Percentiles rank a stretch among this genome's conserved stretches.
phyloP scores from a whole-genome alignment of 2,329 filamentous ascomycete genomes.

The Talaromyces funiculosus region DNA sequence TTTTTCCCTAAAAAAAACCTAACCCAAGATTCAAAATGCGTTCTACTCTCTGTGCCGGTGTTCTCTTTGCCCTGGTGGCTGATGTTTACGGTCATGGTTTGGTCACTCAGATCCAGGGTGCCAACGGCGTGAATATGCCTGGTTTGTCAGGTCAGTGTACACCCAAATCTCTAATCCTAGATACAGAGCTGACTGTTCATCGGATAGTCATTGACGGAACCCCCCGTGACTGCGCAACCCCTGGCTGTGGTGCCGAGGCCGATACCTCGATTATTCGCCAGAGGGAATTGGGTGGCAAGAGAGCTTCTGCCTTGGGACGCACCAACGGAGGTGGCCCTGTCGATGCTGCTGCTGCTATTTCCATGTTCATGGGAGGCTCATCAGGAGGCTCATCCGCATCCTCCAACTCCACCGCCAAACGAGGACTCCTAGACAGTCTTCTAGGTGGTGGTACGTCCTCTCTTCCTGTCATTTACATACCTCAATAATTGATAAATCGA shows the following conservation, averaged over 20 bases:
- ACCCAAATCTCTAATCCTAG: neutral
- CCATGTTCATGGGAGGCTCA: constrained; percentile 54
- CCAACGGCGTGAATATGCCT: constrained; percentile 59
- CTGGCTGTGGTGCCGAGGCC: constrained; percentile 59
- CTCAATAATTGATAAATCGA: neutral
- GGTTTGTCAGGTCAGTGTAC: constrained; percentile 47
- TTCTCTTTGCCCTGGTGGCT: constrained; percentile 43
- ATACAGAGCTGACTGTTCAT: constrained; percentile 10
- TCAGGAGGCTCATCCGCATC: neutral
- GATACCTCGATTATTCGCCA: constrained; percentile 66
- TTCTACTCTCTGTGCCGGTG: constrained; percentile 41
- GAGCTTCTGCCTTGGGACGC: constrained; percentile 58
- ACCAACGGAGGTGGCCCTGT: constrained; percentile 57
- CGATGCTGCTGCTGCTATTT: constrained; percentile 52
- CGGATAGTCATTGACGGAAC: constrained; percentile 56
- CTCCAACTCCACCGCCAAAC: constrained; percentile 16
- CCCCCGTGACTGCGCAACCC: constrained; percentile 60
- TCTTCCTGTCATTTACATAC: neutral
- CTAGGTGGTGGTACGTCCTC: neutral
- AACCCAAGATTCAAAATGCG: constrained; percentile 39
- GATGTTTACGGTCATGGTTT: constrained; percentile 55
- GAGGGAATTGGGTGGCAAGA: constrained; percentile 50
- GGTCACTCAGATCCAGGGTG: constrained; percentile 51
- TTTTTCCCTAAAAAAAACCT: constrained; percentile 18
- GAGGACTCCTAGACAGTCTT: constrained; percentile 6